Conservation (phyloP, 176 grass and related monocot species). For the Triticum dicoccoides region DNA sequence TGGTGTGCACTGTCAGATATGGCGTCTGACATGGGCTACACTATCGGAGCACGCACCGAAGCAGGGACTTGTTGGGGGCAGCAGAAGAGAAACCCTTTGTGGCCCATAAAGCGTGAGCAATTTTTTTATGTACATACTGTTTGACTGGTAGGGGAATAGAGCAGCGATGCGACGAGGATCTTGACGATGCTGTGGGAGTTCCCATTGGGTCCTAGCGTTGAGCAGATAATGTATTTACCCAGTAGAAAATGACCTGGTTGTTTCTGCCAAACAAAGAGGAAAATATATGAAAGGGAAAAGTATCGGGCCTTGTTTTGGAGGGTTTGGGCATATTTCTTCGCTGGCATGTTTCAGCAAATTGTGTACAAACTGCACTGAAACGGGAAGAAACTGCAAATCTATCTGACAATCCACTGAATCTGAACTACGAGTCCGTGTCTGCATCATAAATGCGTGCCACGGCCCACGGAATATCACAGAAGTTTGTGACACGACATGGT, state of each 20-base stretch:
- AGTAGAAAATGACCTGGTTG: neutral
- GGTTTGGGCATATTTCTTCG: no score
- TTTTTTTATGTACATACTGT: conserved; percentile 19
- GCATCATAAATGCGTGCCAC: no score
- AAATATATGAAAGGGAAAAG: no score
- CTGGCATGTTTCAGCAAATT: neutral
- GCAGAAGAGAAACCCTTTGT: neutral
- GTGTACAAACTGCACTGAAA: neutral
- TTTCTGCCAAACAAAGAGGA: neutral
- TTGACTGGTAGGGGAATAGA: neutral
- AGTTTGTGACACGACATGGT: no score
- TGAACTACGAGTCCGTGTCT: no score
- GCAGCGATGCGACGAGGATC: neutral
- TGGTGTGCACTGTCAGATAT: neutral
- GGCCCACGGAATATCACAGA: no score
- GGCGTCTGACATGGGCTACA: neutral
- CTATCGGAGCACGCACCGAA: neutral
- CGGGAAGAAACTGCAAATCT: neutral
- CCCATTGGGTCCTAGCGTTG: neutral
- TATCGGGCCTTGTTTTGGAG: no score
- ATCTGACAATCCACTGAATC: no score
- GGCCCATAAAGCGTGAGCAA: neutral
- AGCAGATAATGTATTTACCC: neutral
- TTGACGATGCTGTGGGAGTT: neutral
- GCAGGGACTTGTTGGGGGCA: neutral